phyloP scores from a whole-genome alignment of 2,329 filamentous ascomycete genomes.

The Neurospora crassa region DNA sequence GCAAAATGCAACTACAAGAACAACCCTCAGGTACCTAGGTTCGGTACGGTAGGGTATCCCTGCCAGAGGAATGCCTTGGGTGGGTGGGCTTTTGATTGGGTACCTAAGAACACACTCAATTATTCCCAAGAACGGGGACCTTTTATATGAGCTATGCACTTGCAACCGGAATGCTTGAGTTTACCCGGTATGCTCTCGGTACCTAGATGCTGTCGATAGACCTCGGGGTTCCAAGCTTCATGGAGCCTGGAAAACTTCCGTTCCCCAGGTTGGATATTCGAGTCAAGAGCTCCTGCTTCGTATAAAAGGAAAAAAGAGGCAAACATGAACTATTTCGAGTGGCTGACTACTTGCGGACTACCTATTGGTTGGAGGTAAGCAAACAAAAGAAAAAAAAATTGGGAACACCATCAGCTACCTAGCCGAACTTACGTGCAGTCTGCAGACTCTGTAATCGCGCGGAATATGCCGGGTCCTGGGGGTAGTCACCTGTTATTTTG shows the following conservation, averaged over 20 bases:
- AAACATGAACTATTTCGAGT: not conserved
- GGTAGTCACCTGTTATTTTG: not conserved
- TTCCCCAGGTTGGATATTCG: fast-evolving
- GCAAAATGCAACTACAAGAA: not conserved
- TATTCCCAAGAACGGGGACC: not conserved
- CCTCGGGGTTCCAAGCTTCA: not conserved
- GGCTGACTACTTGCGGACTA: not conserved
- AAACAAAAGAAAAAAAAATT: not conserved
- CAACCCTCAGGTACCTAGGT: too few species aligned
- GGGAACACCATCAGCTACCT: not conserved
- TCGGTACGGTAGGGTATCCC: not conserved
- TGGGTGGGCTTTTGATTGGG: not conserved
- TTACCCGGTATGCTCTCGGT: not conserved
- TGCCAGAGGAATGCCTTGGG: not conserved
- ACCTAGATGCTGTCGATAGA: not conserved
- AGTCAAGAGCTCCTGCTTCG: not conserved
- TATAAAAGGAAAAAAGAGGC: not conserved
- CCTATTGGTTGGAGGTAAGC: not conserved
- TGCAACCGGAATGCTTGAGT: not conserved
- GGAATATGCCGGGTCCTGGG: not conserved
- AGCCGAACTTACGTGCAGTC: too few species aligned
- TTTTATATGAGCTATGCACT: not conserved
- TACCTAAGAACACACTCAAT: not conserved
- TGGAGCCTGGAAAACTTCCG: not conserved
- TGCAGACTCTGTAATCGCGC: not conserved